Evolutionary conservation across 495 filamentous ascomycete species (phyloP), one percentile per base, ranked within the genome.

Genomic region (Penicillium bialowiezense): DNA sequence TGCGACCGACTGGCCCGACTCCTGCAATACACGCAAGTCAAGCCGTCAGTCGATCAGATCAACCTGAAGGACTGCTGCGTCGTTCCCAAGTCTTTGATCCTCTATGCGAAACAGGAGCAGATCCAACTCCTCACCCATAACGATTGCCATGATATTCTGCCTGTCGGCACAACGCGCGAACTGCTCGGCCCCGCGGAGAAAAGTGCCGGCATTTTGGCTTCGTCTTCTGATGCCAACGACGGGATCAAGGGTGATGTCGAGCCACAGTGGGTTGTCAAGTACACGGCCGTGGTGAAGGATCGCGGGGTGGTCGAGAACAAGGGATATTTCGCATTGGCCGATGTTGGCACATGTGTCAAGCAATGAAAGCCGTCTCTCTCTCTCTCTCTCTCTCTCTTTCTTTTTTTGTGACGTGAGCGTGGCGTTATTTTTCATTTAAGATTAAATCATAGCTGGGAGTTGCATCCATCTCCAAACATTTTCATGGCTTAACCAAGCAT

Each of bases 271-370:
- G 93, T 97, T 24, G 85, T 91, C 48, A 97, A 97, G 64, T 99
- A 99, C 67, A 97, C 95, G 17, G 95, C 95, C 5, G 90, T 97
- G n/a, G 89, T 97, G 23, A 88, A 87, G 64, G 84, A 97, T 64
- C 76, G 93, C n/a, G 95, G 93, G 0, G 93, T 97, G 4, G 90
- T 99, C 43, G 93, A 99, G 78, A 96, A 93, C 62, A 97, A 97
- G 73, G 93, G 93, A 12, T 97, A 95, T 68, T 95, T 96, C 73
- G 90, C 91, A 3, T 80, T 84, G 41, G 91, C 90, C 12, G 83
- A 90, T 65, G 65, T 92, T 43, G 72, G 60, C 51, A 74, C 48
- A 41, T 72, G 71, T 53, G 63, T 74, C 42, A 56, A 70, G 23
- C 23, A 26, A 26, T 26, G 23, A 52, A 14, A 50, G 44, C 59